phyloP scores from a whole-genome alignment of 2,329 filamentous ascomycete species.

The Talaromyces pinophilus region DNA sequence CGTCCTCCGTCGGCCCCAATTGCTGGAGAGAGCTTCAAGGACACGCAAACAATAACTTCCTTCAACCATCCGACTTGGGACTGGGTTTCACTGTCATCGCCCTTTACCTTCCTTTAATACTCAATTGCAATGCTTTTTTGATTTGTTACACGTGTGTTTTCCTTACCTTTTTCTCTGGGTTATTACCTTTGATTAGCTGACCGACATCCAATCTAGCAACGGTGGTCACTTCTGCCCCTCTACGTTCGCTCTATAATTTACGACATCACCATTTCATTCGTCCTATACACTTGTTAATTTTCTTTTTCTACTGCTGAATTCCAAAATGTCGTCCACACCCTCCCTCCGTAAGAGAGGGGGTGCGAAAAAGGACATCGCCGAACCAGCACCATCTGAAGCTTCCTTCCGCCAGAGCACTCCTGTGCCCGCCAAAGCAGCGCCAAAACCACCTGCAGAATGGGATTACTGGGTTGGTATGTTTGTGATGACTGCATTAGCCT shows the following conservation, averaged over 20 bases:
- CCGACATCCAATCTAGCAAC: constrained; percentile 16
- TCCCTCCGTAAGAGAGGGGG: constrained; percentile 46
- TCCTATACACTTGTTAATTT: not conserved
- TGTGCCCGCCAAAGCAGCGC: constrained; percentile 26
- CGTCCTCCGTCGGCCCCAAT: not conserved
- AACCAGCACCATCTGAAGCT: constrained; percentile 30
- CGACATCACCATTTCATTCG: constrained; percentile 13
- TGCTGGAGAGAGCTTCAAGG: constrained; percentile 17
- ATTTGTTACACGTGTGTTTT: constrained; percentile 6
- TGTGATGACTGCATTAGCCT: constrained; percentile 79
- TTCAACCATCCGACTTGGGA: not conserved
- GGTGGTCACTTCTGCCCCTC: constrained; percentile 24
- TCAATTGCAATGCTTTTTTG: constrained; percentile 18
- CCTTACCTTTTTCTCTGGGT: not conserved
- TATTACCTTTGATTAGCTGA: not conserved
- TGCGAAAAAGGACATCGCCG: constrained; percentile 37
- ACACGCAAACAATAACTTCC: constrained; percentile 17
- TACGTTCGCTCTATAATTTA: constrained; percentile 21
- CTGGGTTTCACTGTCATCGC: constrained; percentile 4
- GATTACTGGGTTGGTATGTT: constrained; percentile 79
- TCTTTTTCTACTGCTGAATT: constrained; percentile 8
- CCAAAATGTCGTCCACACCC: constrained; percentile 31
- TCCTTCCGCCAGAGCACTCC: constrained; percentile 28
- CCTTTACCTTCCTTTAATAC: constrained; percentile 8
- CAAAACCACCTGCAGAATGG: constrained; percentile 60